Conservation (phyloP, 1,139 yeast species). For the Yamadazyma oceani region DNA sequence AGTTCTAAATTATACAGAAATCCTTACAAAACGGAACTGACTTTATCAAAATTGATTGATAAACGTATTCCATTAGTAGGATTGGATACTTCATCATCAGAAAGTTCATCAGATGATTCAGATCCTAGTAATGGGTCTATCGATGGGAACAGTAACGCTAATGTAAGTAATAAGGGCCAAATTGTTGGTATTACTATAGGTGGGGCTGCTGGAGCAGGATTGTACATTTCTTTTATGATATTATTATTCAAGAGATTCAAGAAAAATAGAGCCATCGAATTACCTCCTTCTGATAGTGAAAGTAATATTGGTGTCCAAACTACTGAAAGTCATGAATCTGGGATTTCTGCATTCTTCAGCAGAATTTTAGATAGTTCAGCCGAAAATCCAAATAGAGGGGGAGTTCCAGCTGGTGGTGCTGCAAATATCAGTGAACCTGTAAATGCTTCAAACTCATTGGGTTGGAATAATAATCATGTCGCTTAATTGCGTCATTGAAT, state of each 20-base stretch:
- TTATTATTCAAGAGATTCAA: conserved; percentile 40
- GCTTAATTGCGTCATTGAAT: conserved; percentile 5
- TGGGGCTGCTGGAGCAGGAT: conserved; percentile 63
- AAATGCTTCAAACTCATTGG: conserved; percentile 46
- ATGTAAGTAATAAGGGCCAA: conserved; percentile 33
- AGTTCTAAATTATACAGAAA: conserved; percentile 52
- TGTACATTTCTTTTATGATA: conserved; percentile 56
- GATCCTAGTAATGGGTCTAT: conserved; percentile 46
- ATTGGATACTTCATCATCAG: conserved; percentile 26
- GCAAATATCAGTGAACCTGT: conserved; percentile 46
- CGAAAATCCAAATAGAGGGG: conserved; percentile 8
- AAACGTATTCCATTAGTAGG: conserved; percentile 63
- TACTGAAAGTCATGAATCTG: conserved; percentile 18
- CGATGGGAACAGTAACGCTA: conserved; percentile 24
- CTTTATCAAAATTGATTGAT: conserved; percentile 61
- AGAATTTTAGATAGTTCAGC: conserved; percentile 24
- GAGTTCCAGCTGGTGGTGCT: conserved; percentile 2
- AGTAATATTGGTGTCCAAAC: conserved; percentile 31
- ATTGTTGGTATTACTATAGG: conserved; percentile 65
- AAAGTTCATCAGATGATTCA: conserved; percentile 26
- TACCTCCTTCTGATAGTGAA: conserved; percentile 46
- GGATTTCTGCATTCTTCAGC: conserved; percentile 34
- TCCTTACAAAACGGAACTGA: conserved; percentile 43
- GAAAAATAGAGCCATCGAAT: conserved; percentile 36
- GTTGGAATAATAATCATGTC: conserved; percentile 32